Evolutionary conservation across 495 filamentous ascomycete species (phyloP).

Genomic region (Daldinia vernicosa): DNA sequence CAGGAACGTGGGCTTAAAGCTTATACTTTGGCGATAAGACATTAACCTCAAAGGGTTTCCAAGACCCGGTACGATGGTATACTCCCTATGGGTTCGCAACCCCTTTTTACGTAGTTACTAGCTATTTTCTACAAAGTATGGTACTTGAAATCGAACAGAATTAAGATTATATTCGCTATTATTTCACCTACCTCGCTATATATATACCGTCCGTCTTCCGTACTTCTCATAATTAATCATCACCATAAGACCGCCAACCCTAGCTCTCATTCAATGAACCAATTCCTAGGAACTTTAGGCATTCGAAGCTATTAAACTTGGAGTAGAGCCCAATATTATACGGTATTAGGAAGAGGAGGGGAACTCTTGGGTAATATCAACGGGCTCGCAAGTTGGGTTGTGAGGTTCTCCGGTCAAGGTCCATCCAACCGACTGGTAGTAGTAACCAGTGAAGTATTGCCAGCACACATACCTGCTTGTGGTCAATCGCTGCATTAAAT

Average conservation of each 20-base stretch:
- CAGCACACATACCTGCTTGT: slow-evolving; percentile 50
- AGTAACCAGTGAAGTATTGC: slow-evolving; percentile 59
- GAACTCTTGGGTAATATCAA: slow-evolving; percentile 50
- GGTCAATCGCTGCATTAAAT: neutral
- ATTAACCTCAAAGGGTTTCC: neutral
- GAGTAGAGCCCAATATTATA: neutral
- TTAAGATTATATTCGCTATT: slow-evolving; percentile 16
- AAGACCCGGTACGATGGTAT: neutral
- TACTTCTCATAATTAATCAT: neutral
- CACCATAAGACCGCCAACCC: neutral
- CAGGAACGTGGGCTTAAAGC: neutral
- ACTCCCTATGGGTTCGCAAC: neutral
- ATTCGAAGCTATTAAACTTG: neutral
- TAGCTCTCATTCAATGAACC: neutral
- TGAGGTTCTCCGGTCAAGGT: slow-evolving; percentile 54
- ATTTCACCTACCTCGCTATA: neutral
- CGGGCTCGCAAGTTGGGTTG: slow-evolving; percentile 65
- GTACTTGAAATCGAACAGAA: neutral
- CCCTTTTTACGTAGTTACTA: neutral
- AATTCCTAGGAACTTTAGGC: neutral
- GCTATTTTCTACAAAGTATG: neutral
- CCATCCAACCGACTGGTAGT: slow-evolving; percentile 63
- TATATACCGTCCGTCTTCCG: neutral
- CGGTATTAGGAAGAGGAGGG: slow-evolving; percentile 16
- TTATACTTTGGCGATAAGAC: neutral